These are phyloP conservation scores for Chaetomium sp. DNA, from an alignment of 2,329 filamentous ascomycete genomes.

Conservation along the genomic window DNA sequence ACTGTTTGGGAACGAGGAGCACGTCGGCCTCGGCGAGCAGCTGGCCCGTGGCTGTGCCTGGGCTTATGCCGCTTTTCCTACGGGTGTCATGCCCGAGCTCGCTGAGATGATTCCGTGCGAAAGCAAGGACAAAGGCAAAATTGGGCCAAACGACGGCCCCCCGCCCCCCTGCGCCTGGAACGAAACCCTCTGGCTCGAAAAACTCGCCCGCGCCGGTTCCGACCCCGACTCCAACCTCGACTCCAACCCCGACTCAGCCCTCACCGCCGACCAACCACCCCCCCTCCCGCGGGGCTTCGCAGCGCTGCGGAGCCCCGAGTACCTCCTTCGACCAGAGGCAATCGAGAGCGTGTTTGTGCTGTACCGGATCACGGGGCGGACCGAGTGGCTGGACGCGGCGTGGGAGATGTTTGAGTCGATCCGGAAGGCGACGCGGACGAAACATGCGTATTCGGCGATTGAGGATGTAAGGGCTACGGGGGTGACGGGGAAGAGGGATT, in stretches of 20 bases:
- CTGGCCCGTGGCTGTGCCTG: conserved; percentile 49
- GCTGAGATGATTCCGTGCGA: conserved; percentile 33
- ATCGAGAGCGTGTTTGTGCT: conserved; percentile 47
- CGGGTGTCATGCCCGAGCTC: conserved; percentile 50
- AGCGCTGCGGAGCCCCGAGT: conserved; percentile 39
- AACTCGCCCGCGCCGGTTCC: not conserved
- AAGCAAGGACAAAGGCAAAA: conserved; percentile 9
- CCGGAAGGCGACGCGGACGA: conserved; percentile 36
- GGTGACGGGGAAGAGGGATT: conserved; percentile 38
- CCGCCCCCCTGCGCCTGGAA: conserved; percentile 26
- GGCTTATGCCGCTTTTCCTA: conserved; percentile 44
- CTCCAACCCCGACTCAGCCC: no score
- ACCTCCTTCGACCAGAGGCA: conserved; percentile 44
- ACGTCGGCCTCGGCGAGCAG: conserved; percentile 41
- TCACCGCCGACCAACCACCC: conserved; percentile 23
- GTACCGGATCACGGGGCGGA: conserved; percentile 44
- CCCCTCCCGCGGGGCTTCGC: conserved; percentile 57
- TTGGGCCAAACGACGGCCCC: not conserved
- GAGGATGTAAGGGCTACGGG: conserved; percentile 39
- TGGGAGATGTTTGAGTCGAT: conserved; percentile 45
- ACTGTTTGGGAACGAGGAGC: conserved; percentile 29
- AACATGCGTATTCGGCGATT: conserved; percentile 38
- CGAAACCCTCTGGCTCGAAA: conserved; percentile 25
- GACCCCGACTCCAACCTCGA: no score
- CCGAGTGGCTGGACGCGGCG: conserved; percentile 37